Evolutionary conservation across 306 rosid genomes (phyloP).

Genomic region (Chamaecrista fasciculata): DNA sequence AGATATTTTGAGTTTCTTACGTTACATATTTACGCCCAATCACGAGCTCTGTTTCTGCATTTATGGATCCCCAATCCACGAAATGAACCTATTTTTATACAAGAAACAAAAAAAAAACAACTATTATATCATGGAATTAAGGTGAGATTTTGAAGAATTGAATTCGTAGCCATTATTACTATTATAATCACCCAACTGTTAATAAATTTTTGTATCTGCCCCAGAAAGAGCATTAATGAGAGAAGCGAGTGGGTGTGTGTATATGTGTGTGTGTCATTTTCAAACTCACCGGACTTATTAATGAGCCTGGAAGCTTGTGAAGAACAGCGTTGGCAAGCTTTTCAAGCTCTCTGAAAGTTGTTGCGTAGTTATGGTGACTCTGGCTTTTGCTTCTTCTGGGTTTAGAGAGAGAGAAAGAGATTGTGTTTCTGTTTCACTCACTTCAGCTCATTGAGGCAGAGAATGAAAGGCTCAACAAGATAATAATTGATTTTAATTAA

Average conservation of each 20-base stretch:
- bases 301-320: conserved; percentile 27
- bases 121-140: background rate
- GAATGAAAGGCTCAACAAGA: background rate
- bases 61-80: conserved; percentile 21
- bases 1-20: conserved; percentile 27
- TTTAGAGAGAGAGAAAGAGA: background rate
- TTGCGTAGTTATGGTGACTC: conserved; percentile 8
- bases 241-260: conserved; percentile 17
- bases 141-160: background rate
- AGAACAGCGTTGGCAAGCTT: background rate
- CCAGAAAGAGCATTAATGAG: conserved; percentile 30
- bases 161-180: no score
- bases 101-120: background rate
- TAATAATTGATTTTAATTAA: no score
- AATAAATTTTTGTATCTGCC: conserved; percentile 25
- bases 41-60: conserved; percentile 37
- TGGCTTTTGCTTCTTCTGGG: conserved; percentile 4
- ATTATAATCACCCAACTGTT: background rate
- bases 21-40: conserved; percentile 52
- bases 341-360: background rate
- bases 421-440: background rate
- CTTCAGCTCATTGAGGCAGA: background rate
- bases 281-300: conserved; percentile 49
- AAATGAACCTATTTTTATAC: background rate
- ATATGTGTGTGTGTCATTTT: conserved; percentile 32